Evolutionary conservation across 2,329 filamentous ascomycete genomes (phyloP).

Genomic region (Trichoderma atroviride): DNA sequence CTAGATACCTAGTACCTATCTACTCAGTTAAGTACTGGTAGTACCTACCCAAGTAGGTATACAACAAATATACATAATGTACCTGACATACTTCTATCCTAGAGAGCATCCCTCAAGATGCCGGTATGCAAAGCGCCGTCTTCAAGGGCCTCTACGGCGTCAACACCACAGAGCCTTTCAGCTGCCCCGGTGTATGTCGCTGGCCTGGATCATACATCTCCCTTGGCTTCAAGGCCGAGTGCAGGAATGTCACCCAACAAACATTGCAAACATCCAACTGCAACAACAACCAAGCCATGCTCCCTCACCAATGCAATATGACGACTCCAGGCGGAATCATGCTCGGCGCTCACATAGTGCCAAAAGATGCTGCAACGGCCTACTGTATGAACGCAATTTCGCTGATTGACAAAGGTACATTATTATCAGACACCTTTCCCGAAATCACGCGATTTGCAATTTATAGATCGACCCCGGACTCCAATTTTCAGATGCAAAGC

Average conservation of each 20-base stretch:
- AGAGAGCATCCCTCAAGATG: background rate
- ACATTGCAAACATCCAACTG: background rate
- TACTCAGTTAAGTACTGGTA: too few species aligned
- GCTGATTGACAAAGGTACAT: accelerated
- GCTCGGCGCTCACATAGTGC: background rate
- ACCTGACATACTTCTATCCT: too few species aligned
- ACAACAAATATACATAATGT: background rate
- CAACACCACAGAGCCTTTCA: background rate
- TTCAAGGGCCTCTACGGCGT: background rate
- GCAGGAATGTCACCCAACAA: background rate
- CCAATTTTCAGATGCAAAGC: background rate
- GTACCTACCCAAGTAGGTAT: too few species aligned
- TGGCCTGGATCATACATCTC: background rate
- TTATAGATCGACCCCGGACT: background rate
- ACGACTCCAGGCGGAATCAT: background rate
- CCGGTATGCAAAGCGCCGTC: background rate
- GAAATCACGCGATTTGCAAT: background rate
- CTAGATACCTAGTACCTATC: too few species aligned
- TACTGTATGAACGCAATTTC: background rate
- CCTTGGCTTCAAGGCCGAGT: background rate
- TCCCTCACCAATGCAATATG: background rate
- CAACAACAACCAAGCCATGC: too few species aligned
- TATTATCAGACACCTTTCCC: background rate
- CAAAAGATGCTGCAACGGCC: background rate
- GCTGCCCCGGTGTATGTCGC: background rate